Percentiles rank a stretch among this genome's conserved stretches.
Evolutionary conservation across 345 rosid genomes (phyloP).

Genomic region (Gossypioides kirkii): DNA sequence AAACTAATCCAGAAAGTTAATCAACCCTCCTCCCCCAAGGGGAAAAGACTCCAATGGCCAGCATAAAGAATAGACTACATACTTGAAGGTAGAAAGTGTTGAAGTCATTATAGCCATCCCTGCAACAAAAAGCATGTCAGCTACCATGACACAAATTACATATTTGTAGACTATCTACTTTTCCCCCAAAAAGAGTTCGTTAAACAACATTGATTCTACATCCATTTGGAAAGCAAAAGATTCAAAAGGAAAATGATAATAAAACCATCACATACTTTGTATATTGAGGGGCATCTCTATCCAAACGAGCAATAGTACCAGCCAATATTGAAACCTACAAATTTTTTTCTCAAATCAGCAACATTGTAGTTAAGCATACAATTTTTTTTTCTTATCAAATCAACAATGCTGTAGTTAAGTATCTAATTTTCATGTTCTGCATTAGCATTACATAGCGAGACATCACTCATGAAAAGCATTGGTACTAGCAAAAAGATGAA

Average conservation of each 20-base stretch:
- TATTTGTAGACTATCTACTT: not conserved
- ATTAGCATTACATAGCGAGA: not conserved
- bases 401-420: not conserved
- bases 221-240: not conserved
- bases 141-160: not conserved
- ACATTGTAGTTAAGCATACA: slow-evolving; percentile 46
- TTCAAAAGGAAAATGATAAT: slow-evolving; percentile 5
- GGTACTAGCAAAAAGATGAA: not conserved
- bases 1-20: not conserved
- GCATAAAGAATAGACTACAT: slow-evolving; percentile 27
- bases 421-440: not conserved
- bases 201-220: not conserved
- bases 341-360: slow-evolving; percentile 7
- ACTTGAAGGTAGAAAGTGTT: slow-evolving; percentile 98
- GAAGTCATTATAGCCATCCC: slow-evolving; percentile 99
- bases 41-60: not conserved
- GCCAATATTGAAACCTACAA: slow-evolving; percentile 93
- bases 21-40: not conserved
- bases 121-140: slow-evolving; percentile 44
- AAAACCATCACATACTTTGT: slow-evolving; percentile 50
- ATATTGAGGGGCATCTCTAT: slow-evolving; percentile 91
- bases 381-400: slow-evolving; percentile 16
- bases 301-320: slow-evolving; percentile 93
- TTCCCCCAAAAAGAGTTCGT: not conserved
- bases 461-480: not conserved